Evolutionary conservation across 2,329 filamentous ascomycete species (phyloP), one percentile per base, ranked within the genome.

Genomic region (Ophiocordyceps sinensis): DNA sequence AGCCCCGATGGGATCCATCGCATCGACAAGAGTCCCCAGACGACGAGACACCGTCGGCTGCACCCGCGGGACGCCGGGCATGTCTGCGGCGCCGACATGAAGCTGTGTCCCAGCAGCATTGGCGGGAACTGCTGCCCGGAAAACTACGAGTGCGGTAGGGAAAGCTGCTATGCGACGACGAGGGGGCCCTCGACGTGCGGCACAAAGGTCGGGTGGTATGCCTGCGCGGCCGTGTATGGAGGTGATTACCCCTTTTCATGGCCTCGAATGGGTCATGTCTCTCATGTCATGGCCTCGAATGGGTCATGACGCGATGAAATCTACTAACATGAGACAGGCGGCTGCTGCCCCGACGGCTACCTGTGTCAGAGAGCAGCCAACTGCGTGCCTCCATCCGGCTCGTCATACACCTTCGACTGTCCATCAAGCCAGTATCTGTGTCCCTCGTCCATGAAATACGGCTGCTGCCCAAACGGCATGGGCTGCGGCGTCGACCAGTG

Each of bases 381-480:
- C 3, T 77, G 74, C 46, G 51, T 56, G 3, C 56, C 67, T 0
- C 66, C 70, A 2, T 56, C 61, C 11, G 70, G 68, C 10, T 52
- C 57, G 5, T 51, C 64, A 1, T 56, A 54, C 28, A 61, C 59
- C 8, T 53, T 58, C 42, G 58, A 53, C 14, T 77, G 73, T 40
- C 62, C 63, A 6, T 46, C 57, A 2, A 62, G 56, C 44, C 69
- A 65, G 37, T 68, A 62, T 41, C 56, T 65, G 4, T 77, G 74
- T 43, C 65, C 74, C 2, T 49, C 65, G 5, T 70, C 67, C 1
- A 47, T 70, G 4, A 66, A 65, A 40, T 70, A 65, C 43, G 73
- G 73, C 0, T 77, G 74, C 46, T 78, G 74, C 49, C 55, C 54
- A 3, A 63, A 54, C 37, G 67, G 66, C 5, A 64, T 70, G 61